Percentiles rank a stretch among this genome's conserved stretches.
Conservation (phyloP, 2,329 filamentous ascomycete species). For the Paecilomyces sp. region DNA sequence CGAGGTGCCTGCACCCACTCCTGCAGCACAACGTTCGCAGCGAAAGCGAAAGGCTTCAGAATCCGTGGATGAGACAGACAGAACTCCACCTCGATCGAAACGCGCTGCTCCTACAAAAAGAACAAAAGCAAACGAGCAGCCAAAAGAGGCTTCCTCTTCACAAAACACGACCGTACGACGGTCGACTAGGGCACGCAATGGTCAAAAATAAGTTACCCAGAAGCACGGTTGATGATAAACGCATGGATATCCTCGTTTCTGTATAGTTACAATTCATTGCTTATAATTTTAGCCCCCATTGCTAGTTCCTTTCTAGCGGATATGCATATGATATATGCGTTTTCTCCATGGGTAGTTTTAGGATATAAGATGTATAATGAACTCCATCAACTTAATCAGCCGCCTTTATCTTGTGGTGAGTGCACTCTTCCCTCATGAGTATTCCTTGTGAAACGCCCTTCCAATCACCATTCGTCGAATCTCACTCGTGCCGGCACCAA, state of each 20-base stretch:
- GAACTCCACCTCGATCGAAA: background rate
- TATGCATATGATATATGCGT: background rate
- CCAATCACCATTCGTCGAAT: slow-evolving; percentile 92
- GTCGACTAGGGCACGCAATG: background rate
- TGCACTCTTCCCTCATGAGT: slow-evolving; percentile 28
- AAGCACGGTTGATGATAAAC: background rate
- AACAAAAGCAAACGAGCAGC: background rate
- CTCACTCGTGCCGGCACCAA: slow-evolving; percentile 93
- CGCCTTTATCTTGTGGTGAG: background rate
- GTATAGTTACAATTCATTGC: background rate
- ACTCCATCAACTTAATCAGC: background rate
- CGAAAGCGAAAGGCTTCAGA: background rate
- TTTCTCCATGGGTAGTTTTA: background rate
- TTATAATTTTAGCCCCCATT: background rate
- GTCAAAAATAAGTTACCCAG: background rate
- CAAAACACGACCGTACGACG: background rate
- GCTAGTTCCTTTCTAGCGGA: background rate
- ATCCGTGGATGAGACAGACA: slow-evolving; percentile 1
- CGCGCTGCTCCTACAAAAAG: background rate
- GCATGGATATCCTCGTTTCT: background rate
- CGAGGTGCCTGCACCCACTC: slow-evolving; percentile 4
- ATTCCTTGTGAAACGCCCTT: slow-evolving; percentile 83
- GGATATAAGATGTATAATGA: background rate
- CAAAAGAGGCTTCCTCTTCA: background rate
- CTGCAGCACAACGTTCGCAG: background rate